A percentile compares a stretch with the other conserved stretches of the same genome.
phyloP scores from a whole-genome alignment of 345 rosid species.

The Gossypium mustelinum region DNA sequence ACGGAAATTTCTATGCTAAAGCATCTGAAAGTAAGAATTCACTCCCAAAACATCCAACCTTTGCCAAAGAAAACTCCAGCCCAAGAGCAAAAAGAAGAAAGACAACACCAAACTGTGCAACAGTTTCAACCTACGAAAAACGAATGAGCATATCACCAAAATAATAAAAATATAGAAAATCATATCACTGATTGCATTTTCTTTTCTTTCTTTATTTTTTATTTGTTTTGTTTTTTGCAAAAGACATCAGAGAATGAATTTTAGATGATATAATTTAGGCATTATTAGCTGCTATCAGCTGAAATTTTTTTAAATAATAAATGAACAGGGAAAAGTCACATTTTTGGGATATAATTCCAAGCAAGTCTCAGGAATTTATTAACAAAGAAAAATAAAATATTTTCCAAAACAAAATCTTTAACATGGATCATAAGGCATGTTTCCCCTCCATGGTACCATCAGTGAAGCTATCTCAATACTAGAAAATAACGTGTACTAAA shows the following conservation, averaged over 20 bases:
- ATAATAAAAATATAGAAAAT: slow-evolving; percentile 13
- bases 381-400: slow-evolving; percentile 3
- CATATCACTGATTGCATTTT: not conserved
- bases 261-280: not conserved
- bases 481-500: not conserved
- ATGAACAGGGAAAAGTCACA: not conserved
- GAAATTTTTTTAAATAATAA: not conserved
- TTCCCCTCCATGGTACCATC: not conserved
- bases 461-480: not conserved
- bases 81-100: slow-evolving; percentile 99
- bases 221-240: not conserved
- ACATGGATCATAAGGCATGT: not conserved
- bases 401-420: not conserved
- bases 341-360: slow-evolving; percentile 1
- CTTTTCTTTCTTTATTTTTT: too few relatives aligned
- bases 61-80: slow-evolving; percentile 92
- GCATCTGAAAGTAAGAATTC: slow-evolving; percentile 3
- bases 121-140: slow-evolving; percentile 70
- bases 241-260: slow-evolving; percentile 7
- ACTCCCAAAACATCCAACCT: slow-evolving; percentile 41
- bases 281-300: not conserved
- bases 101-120: slow-evolving; percentile 97
- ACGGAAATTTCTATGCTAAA: not conserved
- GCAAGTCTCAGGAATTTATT: not conserved
- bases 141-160: slow-evolving; percentile 7